These are phyloP conservation scores for Trichoderma sp. DNA, from an alignment of 2,329 filamentous ascomycete species.

Conservation along the genomic window DNA sequence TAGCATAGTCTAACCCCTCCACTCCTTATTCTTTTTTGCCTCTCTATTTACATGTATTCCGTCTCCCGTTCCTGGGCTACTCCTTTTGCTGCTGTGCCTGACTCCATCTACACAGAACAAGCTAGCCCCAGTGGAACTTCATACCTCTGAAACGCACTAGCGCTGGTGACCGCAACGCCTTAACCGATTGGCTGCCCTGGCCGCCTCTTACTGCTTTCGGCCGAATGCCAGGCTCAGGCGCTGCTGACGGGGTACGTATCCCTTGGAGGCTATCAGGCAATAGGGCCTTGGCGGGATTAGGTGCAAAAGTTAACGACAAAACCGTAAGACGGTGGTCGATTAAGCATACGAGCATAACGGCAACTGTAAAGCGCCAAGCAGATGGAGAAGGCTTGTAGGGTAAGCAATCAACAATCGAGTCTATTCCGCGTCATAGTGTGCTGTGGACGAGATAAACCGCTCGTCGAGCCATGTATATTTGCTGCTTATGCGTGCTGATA, in stretches of 20 bases:
- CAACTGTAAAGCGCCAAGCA: not conserved
- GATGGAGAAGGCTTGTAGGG: not conserved
- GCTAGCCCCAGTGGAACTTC: not conserved
- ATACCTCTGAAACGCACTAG: conserved; percentile 18
- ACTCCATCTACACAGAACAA: not conserved
- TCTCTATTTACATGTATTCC: not conserved
- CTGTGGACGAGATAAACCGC: not conserved
- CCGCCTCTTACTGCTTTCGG: conserved; percentile 7
- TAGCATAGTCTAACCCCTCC: not conserved
- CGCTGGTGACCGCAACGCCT: conserved; percentile 6
- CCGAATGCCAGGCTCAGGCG: not conserved
- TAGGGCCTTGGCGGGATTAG: not conserved
- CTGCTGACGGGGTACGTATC: not conserved
- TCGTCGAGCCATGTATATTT: not conserved
- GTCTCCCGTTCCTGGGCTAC: not conserved
- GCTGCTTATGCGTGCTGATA: not conserved
- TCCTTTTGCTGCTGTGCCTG: not conserved
- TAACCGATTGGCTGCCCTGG: conserved; percentile 13
- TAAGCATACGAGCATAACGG: conserved; percentile 9
- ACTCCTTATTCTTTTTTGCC: not conserved
- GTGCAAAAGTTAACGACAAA: not conserved
- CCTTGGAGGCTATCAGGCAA: not conserved
- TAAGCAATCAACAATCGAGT: not conserved
- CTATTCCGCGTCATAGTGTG: not conserved
- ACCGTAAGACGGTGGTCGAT: not conserved